These are phyloP conservation scores for Triticum aestivum DNA, from an alignment of 176 grass and related monocot genomes.

Conservation along the genomic window DNA sequence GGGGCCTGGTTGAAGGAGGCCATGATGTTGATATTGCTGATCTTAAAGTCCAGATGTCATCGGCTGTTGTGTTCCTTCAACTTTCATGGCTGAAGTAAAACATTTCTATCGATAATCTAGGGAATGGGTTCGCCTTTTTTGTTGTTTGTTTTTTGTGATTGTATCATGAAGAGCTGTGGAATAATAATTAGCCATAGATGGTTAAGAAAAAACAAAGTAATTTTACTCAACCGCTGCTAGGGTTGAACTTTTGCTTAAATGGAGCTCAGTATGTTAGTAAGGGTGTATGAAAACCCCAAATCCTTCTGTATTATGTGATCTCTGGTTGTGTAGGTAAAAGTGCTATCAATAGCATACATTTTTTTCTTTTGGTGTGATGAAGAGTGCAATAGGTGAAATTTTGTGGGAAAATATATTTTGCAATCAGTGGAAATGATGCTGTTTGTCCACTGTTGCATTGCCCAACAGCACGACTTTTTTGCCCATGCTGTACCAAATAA, in stretches of 20 bases:
- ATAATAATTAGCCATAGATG: too few relatives aligned
- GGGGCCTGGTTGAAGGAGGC: constrained; percentile 97
- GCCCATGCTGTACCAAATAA: too few relatives aligned
- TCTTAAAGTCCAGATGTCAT: constrained; percentile 85
- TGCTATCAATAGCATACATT: background rate
- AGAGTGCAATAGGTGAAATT: background rate
- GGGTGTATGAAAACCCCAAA: background rate
- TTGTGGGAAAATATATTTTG: too few relatives aligned
- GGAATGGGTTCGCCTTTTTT: too few relatives aligned
- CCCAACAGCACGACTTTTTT: too few relatives aligned
- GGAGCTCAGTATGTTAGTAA: background rate
- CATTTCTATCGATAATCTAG: background rate
- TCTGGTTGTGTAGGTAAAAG: background rate
- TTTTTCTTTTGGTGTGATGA: background rate
- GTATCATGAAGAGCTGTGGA: too few relatives aligned
- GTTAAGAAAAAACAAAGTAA: too few relatives aligned
- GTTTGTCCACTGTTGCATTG: background rate
- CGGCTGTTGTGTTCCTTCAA: constrained; percentile 76
- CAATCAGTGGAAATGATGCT: background rate
- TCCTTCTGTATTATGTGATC: background rate
- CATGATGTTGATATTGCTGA: constrained; percentile 96
- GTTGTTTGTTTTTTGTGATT: too few relatives aligned
- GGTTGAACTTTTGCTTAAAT: too few relatives aligned
- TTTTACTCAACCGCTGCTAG: too few relatives aligned
- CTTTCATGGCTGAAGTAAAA: constrained; percentile 56